Base-by-base conservation (phyloP, 2,329 filamentous ascomycete genomes). In the Epicoccum nigrum region DNA sequence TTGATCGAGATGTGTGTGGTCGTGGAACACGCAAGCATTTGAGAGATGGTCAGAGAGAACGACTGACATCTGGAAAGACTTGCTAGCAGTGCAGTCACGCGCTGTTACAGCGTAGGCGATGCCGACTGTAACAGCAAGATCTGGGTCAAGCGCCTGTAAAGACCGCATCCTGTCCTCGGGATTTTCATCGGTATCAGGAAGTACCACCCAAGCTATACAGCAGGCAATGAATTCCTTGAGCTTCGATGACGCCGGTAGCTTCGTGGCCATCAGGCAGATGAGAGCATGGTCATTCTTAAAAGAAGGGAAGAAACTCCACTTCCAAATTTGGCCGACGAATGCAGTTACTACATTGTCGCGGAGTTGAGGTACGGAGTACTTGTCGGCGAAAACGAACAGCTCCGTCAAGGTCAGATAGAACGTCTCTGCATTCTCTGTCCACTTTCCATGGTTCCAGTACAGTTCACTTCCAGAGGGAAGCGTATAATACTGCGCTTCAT, bases 331-430 rank as follows among this genome's bases (percentile, higher is more conserved):
- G 1, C 40, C 47, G 8, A 58, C 6, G n/a, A 58, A 19, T 3
- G 49, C 47, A 9, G 50, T 51, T 2, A 56, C 19, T 5, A 59
- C 51, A 31, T 57, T 55, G 45, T 59, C 53, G 5, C 47, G 34
- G 1, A 60, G 46, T 33, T 58, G 55, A 32, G 47, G 32, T 7
- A 61, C 50, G 6, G 7, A 37, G 38, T 59, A 58, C 30, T 51
- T 48, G 28, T 59, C 51, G 1, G 54, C 54, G 21, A 63, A 61
- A 4, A 59, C 44, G 40, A 35, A 62, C n/a, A 60, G 44, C 4
- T 55, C 25, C 7, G 47, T 41, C 16, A 51, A 28, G 16, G 4
- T 17, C n/a, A 39, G 15, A 19, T 17, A 8, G 8, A 39, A 28
- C 23, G 2, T 4, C 3, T 11, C 9, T 6, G 21, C 11, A 13